phyloP scores from a whole-genome alignment of 2,329 filamentous ascomycete species.

The Dothideomycetes sp. region DNA sequence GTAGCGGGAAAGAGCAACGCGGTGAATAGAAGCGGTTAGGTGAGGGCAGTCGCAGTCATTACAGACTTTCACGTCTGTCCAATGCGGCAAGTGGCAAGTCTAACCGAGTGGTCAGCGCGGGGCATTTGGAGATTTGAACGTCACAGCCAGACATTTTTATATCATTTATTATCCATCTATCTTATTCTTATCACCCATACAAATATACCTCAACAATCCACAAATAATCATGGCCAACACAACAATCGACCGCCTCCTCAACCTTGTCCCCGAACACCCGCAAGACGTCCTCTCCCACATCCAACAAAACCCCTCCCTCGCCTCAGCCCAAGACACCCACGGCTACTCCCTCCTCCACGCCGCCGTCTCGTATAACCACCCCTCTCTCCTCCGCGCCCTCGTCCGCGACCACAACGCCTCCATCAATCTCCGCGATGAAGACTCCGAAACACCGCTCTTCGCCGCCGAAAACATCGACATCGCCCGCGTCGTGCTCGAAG shows the following conservation, averaged over 20 bases:
- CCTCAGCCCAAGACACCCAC: constrained; percentile 72
- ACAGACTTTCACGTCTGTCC: too few relatives aligned
- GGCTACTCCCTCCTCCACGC: constrained; percentile 94
- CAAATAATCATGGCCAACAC: not conserved
- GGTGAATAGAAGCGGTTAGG: too few relatives aligned
- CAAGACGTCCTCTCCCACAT: constrained; percentile 64
- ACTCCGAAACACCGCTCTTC: constrained; percentile 89
- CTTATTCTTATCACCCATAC: too few relatives aligned
- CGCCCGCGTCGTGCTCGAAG: constrained; percentile 70
- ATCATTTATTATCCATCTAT: too few relatives aligned
- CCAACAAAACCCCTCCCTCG: constrained; percentile 61
- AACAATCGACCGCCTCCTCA: constrained; percentile 37
- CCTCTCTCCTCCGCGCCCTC: constrained; percentile 65
- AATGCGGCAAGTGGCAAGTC: too few relatives aligned
- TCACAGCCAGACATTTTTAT: too few relatives aligned
- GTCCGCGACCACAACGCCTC: constrained; percentile 67
- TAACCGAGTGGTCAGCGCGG: too few relatives aligned
- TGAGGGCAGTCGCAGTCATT: too few relatives aligned
- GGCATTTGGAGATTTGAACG: too few relatives aligned
- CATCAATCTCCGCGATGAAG: constrained; percentile 76
- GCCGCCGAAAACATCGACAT: constrained; percentile 74
- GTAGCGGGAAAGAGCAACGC: too few relatives aligned
- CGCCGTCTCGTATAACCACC: constrained; percentile 82
- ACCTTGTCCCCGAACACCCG: constrained; percentile 68
- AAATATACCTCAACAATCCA: not conserved